Conservation (phyloP, 495 filamentous ascomycete species). For the Penicillium atrosanguineum region DNA sequence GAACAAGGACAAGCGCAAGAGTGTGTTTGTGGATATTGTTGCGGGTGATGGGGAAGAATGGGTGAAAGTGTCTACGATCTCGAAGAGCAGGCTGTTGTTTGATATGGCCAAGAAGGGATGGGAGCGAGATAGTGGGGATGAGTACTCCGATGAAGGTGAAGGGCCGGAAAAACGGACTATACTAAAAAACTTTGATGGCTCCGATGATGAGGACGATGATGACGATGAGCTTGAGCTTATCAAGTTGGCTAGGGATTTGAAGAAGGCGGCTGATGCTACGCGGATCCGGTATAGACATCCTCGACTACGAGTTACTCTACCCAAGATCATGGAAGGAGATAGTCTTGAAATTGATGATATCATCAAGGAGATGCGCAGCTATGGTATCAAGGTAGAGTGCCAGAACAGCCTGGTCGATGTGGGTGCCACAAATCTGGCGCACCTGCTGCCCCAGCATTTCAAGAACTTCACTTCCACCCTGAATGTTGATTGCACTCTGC, state of each 20-base stretch:
- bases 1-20: conserved; percentile 40
- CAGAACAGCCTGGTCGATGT: conserved; percentile 29
- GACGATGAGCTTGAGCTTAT: conserved; percentile 55
- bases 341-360: conserved; percentile 54
- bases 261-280: conserved; percentile 50
- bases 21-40: conserved; percentile 48
- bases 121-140: conserved; percentile 44
- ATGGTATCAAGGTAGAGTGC: conserved; percentile 54
- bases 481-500: conserved; percentile 73
- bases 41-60: conserved; percentile 55
- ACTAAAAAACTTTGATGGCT: conserved; percentile 30
- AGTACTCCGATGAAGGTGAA: conserved; percentile 34
- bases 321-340: conserved; percentile 51
- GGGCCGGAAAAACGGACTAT: conserved; percentile 20
- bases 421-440: conserved; percentile 29
- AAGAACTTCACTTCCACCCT: conserved; percentile 54
- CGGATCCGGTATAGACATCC: conserved; percentile 58
- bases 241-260: conserved; percentile 53
- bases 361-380: conserved; percentile 54
- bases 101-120: conserved; percentile 65
- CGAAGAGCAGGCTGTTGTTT: conserved; percentile 54
- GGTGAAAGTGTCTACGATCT: conserved; percentile 62
- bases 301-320: conserved; percentile 58
- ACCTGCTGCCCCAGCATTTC: conserved; percentile 54
- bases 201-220: conserved; percentile 34